Conservation (phyloP, 2,329 filamentous ascomycete genomes). For the Aspergillus costaricaensis region DNA sequence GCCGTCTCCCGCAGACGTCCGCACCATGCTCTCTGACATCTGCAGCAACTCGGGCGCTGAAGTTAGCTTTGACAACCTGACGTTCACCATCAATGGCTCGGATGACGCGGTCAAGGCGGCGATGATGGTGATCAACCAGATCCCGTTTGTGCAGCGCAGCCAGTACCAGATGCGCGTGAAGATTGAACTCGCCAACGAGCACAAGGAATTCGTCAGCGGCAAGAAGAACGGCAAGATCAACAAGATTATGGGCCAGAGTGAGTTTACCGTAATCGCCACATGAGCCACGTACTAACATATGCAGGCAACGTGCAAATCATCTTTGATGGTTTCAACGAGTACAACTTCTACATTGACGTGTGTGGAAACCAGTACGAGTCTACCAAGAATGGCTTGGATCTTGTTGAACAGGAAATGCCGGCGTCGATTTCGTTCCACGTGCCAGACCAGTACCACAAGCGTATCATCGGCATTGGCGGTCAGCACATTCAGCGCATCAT, state of each 20-base stretch:
- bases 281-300: conserved; percentile 15
- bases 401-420: conserved; percentile 99
- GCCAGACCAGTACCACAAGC: conserved; percentile 98
- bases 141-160: conserved; percentile 81
- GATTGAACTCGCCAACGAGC: conserved; percentile 97
- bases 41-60: conserved; percentile 96
- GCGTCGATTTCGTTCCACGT: conserved; percentile 99
- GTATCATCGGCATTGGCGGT: conserved; percentile 96
- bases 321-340: conserved; percentile 98
- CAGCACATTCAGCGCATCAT: conserved; percentile 99
- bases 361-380: conserved; percentile 90
- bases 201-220: conserved; percentile 98
- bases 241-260: conserved; percentile 99
- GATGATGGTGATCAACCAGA: conserved; percentile 89
- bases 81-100: conserved; percentile 90
- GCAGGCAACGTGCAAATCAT: conserved; percentile 93
- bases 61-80: conserved; percentile 89
- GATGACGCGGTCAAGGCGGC: conserved; percentile 95
- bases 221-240: conserved; percentile 99
- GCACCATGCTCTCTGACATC: conserved; percentile 90
- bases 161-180: conserved; percentile 96
- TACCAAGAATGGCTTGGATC: conserved; percentile 84
- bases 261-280: conserved; percentile 32
- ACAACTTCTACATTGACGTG: conserved; percentile 99
- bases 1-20: conserved; percentile 69